Conservation (phyloP, 768 basidiomycete species). For the Leccinum rimulosum region DNA sequence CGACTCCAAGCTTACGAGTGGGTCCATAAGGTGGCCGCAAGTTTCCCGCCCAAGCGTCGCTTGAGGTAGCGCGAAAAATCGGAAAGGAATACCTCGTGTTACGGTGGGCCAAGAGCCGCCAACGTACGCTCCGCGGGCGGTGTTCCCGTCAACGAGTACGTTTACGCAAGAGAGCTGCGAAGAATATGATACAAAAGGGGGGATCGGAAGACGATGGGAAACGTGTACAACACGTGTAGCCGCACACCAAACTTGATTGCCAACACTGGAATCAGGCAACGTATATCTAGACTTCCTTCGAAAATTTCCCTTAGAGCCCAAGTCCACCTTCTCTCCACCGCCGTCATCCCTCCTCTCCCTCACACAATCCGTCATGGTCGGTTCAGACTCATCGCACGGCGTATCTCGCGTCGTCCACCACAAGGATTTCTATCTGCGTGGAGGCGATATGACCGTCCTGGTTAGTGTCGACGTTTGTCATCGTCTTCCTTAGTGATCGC, state of each 20-base stretch:
- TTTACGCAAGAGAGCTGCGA: constrained; percentile 29
- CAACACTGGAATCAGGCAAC: constrained; percentile 30
- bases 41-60: background rate
- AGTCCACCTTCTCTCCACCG: constrained; percentile 21
- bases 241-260: constrained; percentile 14
- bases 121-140: constrained; percentile 3
- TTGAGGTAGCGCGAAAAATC: background rate
- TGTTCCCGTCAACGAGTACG: constrained; percentile 14
- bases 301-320: constrained; percentile 36
- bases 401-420: constrained; percentile 34
- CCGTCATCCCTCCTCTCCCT: constrained; percentile 31
- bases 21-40: background rate
- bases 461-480: constrained; percentile 35
- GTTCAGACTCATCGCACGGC: constrained; percentile 24
- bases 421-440: constrained; percentile 52
- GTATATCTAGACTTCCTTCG: constrained; percentile 36
- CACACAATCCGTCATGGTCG: constrained; percentile 23
- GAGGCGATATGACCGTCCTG: constrained; percentile 57
- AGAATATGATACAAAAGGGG: constrained; percentile 19
- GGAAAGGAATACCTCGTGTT: background rate
- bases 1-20: background rate
- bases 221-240: constrained; percentile 40
- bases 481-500: background rate
- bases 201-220: constrained; percentile 15
- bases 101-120: constrained; percentile 5